Conservation (phyloP, 106 monocot genomes). For the Vanilla planifolia region DNA sequence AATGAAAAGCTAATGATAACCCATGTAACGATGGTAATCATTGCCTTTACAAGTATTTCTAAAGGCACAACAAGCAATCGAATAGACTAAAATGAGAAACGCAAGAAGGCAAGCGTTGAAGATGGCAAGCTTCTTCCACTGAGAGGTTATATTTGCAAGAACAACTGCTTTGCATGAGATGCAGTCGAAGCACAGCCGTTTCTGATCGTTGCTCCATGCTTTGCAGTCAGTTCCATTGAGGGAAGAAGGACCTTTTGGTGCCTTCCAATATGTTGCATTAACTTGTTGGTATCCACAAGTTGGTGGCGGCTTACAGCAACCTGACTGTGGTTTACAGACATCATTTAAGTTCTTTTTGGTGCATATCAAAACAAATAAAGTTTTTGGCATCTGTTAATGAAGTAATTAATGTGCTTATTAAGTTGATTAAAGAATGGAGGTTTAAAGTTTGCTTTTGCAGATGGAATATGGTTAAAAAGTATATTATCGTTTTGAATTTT, state of each 20-base stretch:
- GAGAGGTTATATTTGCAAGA: constrained; percentile 10
- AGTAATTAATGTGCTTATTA: too few relatives aligned
- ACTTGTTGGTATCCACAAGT: constrained; percentile 27
- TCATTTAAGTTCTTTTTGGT: too few relatives aligned
- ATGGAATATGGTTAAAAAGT: too few relatives aligned
- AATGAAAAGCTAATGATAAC: constrained; percentile 7
- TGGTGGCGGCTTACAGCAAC: constrained; percentile 61
- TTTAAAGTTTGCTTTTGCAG: too few relatives aligned
- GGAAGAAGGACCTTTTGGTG: neutral
- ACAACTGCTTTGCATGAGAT: constrained; percentile 34
- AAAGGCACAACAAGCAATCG: constrained; percentile 21
- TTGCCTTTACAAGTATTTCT: constrained; percentile 2
- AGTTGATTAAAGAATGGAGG: too few relatives aligned
- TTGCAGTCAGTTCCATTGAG: constrained; percentile 31
- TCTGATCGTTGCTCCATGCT: constrained; percentile 48
- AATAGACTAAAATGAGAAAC: constrained; percentile 23
- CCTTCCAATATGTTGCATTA: constrained; percentile 41
- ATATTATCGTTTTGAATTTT: too few relatives aligned
- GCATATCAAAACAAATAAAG: too few relatives aligned
- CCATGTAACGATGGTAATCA: neutral
- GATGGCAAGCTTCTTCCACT: constrained; percentile 26
- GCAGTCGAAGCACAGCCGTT: constrained; percentile 35
- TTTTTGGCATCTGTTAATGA: too few relatives aligned
- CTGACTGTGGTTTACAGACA: constrained; percentile 61
- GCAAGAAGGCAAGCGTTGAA: constrained; percentile 21